Evolutionary conservation across 208 protist species (phyloP).

Genomic region (Trypanosomatidae sp.): DNA sequence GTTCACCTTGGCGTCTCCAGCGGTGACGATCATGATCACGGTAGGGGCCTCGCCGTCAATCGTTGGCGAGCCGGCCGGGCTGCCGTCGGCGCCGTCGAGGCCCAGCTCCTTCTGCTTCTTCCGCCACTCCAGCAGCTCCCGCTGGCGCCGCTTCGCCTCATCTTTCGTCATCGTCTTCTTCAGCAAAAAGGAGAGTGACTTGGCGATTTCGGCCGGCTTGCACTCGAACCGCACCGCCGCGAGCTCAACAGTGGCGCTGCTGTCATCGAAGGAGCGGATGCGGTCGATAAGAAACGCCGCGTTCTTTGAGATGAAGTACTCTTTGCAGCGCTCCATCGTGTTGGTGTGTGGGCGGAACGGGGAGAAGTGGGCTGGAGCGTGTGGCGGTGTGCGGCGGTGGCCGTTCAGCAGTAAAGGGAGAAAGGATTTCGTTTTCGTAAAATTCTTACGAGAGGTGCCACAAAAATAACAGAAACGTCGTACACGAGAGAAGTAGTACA

Average conservation of each 20-base stretch:
- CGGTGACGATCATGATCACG: constrained; percentile 45
- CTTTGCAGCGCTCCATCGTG: constrained; percentile 40
- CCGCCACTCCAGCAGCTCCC: constrained; percentile 5
- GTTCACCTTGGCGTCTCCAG: constrained; percentile 52
- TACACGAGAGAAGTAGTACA: too few relatives aligned
- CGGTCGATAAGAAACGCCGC: constrained; percentile 35
- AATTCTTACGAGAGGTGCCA: too few relatives aligned
- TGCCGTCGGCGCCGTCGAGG: constrained; percentile 3
- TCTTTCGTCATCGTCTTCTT: constrained; percentile 30
- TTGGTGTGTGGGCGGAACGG: too few relatives aligned
- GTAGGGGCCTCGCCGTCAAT: constrained; percentile 1
- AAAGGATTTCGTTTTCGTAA: too few relatives aligned
- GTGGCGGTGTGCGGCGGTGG: too few relatives aligned
- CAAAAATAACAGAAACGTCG: too few relatives aligned
- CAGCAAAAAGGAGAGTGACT: constrained; percentile 47
- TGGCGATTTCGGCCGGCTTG: constrained; percentile 53
- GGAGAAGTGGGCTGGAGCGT: too few relatives aligned
- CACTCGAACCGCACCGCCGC: constrained; percentile 48
- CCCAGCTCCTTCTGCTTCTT: constrained; percentile 11
- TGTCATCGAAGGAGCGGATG: constrained; percentile 43
- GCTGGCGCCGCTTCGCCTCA: constrained; percentile 28
- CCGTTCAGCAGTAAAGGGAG: too few relatives aligned
- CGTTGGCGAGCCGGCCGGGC: constrained; percentile 6
- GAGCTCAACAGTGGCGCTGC: constrained; percentile 54
- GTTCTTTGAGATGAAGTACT: constrained; percentile 31